Conservation (phyloP, 2,329 filamentous ascomycete genomes). For the Xylariomycetidae sp. region DNA sequence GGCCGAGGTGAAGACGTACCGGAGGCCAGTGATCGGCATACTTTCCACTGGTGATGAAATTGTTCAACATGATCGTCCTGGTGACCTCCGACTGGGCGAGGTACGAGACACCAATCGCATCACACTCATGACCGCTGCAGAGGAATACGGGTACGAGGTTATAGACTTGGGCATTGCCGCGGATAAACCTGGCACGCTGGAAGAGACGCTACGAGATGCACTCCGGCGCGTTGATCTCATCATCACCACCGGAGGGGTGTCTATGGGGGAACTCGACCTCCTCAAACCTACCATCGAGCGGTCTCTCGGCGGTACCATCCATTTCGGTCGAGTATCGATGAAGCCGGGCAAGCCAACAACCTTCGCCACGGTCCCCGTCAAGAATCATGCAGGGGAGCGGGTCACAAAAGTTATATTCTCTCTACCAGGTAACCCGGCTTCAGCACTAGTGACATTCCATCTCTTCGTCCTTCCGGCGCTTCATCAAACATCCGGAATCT, state of each 20-base stretch:
- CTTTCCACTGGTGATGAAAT: constrained; percentile 95
- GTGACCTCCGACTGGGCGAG: constrained; percentile 67
- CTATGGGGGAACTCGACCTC: constrained; percentile 96
- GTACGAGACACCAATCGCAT: constrained; percentile 92
- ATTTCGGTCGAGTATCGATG: constrained; percentile 95
- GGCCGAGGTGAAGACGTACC: constrained; percentile 65
- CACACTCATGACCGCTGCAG: constrained; percentile 73
- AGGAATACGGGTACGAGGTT: constrained; percentile 70
- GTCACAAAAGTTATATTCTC: constrained; percentile 75
- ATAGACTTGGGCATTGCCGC: constrained; percentile 82
- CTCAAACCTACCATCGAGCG: constrained; percentile 95
- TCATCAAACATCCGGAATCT: constrained; percentile 69
- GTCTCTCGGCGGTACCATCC: constrained; percentile 82
- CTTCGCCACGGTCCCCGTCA: constrained; percentile 79
- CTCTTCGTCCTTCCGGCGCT: constrained; percentile 88
- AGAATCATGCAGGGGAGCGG: constrained; percentile 49
- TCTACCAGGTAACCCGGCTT: constrained; percentile 89
- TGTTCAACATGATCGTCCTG: constrained; percentile 64
- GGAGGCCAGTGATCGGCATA: constrained; percentile 74
- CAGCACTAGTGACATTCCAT: constrained; percentile 87
- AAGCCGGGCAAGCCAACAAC: constrained; percentile 98
- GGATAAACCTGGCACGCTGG: constrained; percentile 69
- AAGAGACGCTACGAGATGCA: constrained; percentile 70
- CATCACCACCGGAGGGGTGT: constrained; percentile 90
- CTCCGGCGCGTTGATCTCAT: constrained; percentile 74